Evolutionary conservation across 345 rosid species (phyloP).

Genomic region (Sonneratia alba): DNA sequence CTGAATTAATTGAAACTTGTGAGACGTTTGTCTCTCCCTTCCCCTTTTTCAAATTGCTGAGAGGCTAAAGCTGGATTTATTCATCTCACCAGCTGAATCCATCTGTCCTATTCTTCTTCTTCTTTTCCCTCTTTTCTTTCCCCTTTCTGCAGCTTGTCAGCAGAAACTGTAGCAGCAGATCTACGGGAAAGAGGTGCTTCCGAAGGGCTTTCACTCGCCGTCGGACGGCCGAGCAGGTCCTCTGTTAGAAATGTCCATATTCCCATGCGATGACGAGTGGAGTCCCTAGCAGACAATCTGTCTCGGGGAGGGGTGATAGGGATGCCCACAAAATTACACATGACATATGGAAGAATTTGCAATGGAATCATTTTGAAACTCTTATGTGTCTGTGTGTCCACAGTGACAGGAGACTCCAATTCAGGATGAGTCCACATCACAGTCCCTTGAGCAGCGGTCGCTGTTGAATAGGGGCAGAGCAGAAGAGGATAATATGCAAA

Average conservation of each 20-base stretch:
- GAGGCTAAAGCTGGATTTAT: not conserved
- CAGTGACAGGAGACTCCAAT: not conserved
- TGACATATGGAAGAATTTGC: too few relatives aligned
- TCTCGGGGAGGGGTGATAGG: too few relatives aligned
- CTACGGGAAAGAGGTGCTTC: too few relatives aligned
- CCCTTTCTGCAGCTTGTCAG: not conserved
- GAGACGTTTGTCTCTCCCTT: not conserved
- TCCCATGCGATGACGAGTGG: too few relatives aligned
- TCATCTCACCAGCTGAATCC: not conserved
- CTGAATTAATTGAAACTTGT: not conserved
- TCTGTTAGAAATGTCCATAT: too few relatives aligned
- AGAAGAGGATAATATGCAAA: not conserved
- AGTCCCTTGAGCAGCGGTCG: not conserved
- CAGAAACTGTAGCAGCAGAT: not conserved
- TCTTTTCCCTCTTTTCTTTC: not conserved
- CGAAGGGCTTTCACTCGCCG: too few relatives aligned
- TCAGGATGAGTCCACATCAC: conserved; percentile 2
- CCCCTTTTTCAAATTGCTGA: not conserved
- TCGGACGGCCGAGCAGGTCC: too few relatives aligned
- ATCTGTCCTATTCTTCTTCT: too few relatives aligned
- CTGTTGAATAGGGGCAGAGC: not conserved
- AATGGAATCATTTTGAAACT: too few relatives aligned
- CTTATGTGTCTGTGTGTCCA: not conserved
- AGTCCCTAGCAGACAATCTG: too few relatives aligned
- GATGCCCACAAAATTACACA: too few relatives aligned